Percentiles rank a stretch among this genome's conserved stretches.
Evolutionary conservation across 805 yeast species (phyloP).

Genomic region (Huiozyma naganishii): DNA sequence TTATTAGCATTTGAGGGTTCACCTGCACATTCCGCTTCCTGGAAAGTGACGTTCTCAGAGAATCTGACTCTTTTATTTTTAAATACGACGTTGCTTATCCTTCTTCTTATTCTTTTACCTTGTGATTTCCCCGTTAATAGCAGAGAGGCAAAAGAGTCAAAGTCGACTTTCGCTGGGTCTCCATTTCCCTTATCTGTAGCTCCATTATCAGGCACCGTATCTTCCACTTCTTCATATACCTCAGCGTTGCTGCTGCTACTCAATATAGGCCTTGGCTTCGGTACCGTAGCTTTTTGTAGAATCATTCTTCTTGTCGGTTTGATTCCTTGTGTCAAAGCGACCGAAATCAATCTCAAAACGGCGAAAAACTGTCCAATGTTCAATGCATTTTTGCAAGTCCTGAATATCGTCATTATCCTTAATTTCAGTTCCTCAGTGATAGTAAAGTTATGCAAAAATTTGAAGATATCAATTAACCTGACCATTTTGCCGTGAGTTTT

Average conservation of each 20-base stretch:
- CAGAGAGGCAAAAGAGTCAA: constrained; percentile 79
- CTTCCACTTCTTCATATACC: constrained; percentile 32
- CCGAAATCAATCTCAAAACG: constrained; percentile 67
- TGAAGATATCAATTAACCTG: constrained; percentile 64
- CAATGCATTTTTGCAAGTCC: constrained; percentile 42
- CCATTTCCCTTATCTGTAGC: constrained; percentile 3
- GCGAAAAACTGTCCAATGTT: constrained; percentile 91
- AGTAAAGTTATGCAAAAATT: constrained; percentile 67
- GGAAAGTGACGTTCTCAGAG: constrained; percentile 48
- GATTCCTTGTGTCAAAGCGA: constrained; percentile 41
- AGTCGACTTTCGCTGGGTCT: constrained; percentile 42
- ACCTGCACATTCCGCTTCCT: constrained; percentile 7
- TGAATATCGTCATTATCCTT: constrained; percentile 41
- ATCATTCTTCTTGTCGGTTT: constrained; percentile 47
- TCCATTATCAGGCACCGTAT: constrained; percentile 14
- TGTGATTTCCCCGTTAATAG: constrained; percentile 74
- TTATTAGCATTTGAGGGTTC: constrained; percentile 8
- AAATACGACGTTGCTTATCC: constrained; percentile 24
- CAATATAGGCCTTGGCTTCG: constrained; percentile 71
- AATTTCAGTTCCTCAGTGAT: constrained; percentile 41
- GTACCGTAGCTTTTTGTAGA: constrained; percentile 49
- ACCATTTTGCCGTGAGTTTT: constrained; percentile 60
- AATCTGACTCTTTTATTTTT: constrained; percentile 59
- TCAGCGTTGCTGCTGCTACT: constrained; percentile 46
- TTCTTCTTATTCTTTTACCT: constrained; percentile 27